phyloP scores from a whole-genome alignment of 2,329 filamentous ascomycete species.

The Bipolaris cookei region DNA sequence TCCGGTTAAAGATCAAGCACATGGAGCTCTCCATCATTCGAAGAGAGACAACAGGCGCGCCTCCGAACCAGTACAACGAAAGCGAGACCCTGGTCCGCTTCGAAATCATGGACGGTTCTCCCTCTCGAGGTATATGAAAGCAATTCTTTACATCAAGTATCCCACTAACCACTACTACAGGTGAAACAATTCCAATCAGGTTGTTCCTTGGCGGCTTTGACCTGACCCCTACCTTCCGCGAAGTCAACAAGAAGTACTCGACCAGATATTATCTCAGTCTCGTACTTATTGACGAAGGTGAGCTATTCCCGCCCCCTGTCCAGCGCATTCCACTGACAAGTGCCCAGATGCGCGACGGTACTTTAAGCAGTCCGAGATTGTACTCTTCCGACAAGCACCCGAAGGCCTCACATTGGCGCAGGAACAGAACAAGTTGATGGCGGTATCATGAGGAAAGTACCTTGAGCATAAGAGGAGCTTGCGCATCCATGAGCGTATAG shows the following conservation, averaged over 20 bases:
- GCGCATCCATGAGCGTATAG: neutral
- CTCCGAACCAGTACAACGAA: conserved; percentile 99
- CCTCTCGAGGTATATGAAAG: conserved; percentile 74
- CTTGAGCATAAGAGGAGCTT: neutral
- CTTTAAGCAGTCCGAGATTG: conserved; percentile 99
- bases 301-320: neutral
- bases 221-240: conserved; percentile 95
- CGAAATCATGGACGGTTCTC: conserved; percentile 99
- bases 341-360: conserved; percentile 87
- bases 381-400: conserved; percentile 81
- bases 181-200: conserved; percentile 92
- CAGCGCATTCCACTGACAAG: conserved; percentile 14
- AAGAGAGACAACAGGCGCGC: conserved; percentile 92
- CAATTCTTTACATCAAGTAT: neutral
- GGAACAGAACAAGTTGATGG: conserved; percentile 55
- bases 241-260: conserved; percentile 99
- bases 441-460: conserved; percentile 39
- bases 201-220: conserved; percentile 98
- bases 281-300: conserved; percentile 93
- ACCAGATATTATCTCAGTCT: conserved; percentile 96
- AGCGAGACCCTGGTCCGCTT: conserved; percentile 97
- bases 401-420: conserved; percentile 57
- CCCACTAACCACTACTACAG: conserved; percentile 50
- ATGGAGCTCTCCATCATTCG: conserved; percentile 99
- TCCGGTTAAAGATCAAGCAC: conserved; percentile 98